phyloP scores from a whole-genome alignment of 1,284 basidiomycete genomes.

The Papiliotrema terrestris region DNA sequence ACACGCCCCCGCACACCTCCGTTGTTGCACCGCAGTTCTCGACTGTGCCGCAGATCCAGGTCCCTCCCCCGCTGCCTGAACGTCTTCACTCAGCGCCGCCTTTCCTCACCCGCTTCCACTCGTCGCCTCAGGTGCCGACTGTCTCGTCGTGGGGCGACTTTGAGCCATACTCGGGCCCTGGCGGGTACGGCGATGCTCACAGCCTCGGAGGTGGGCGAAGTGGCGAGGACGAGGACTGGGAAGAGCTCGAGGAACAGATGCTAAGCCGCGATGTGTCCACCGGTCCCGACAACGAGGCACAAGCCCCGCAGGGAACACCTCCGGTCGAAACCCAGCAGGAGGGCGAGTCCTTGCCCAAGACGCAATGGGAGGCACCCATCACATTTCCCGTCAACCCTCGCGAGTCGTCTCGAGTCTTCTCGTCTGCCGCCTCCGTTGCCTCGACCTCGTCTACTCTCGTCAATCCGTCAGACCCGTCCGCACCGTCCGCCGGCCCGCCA shows the following conservation, averaged over 20 bases:
- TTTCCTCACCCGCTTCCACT: constrained; percentile 38
- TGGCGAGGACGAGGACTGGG: constrained; percentile 24
- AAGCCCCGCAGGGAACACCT: not conserved
- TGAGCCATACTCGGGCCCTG: constrained; percentile 12
- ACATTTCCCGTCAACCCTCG: constrained; percentile 9
- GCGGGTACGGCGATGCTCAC: constrained; percentile 10
- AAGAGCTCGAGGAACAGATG: constrained; percentile 22
- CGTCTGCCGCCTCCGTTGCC: constrained; percentile 17
- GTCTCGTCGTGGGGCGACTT: constrained; percentile 19
- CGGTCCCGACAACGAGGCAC: constrained; percentile 6
- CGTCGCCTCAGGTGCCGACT: constrained; percentile 34
- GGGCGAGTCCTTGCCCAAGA: not conserved
- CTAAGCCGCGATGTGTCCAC: constrained; percentile 21
- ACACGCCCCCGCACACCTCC: too few species aligned
- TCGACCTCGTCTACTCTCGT: constrained; percentile 21
- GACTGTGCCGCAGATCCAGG: constrained; percentile 11
- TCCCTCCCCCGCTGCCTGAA: constrained; percentile 5
- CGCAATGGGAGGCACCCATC: constrained; percentile 18
- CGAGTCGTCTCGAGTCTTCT: not conserved
- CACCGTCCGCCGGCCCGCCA: not conserved
- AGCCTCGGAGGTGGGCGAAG: constrained; percentile 9
- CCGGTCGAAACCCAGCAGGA: not conserved
- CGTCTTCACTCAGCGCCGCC: constrained; percentile 39
- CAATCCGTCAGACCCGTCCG: not conserved
- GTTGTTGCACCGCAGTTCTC: constrained; percentile 2